Evolutionary conservation across 2,329 filamentous ascomycete genomes (phyloP), one percentile per base, ranked within the genome.

Genomic region (Apiospora koreana): DNA sequence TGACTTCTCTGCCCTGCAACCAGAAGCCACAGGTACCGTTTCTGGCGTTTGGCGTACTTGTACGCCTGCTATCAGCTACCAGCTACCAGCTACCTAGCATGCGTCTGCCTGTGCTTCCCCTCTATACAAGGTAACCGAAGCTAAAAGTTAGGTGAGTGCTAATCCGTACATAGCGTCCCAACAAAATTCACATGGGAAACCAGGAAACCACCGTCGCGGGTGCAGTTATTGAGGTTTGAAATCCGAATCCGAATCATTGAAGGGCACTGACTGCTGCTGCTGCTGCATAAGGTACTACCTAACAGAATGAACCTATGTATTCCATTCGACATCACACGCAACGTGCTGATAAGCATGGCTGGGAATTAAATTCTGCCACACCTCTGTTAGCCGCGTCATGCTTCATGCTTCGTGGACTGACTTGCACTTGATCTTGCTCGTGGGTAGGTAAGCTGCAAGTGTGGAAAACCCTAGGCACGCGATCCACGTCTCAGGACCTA

Each of bases 121-220:
- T 62, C 54, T 62, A 38, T 62, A 62, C 54, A 62, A 62, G 28
- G 28, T 58, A 35, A 12, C 54, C 31, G 21, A 12, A 12, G 54
- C 54, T 62, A 62, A 12, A 38, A n/a, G 28, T 62, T 62, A 62
- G 54, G 54, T n/a, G 31, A 62, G 31, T 38, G 54, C 54, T 23
- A 62, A n/a, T 8, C 9, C 4, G 18, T 66, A 38, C 4, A 9
- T 66, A 38, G 66, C 66, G 66, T 54, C 66, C 66, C 66, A 68
- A 68, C 66, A 68, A 68, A 48, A 48, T 68, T 68, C 66, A 68
- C 66, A 68, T 68, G 66, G 65, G 9, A 58, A 58, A 58, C 50
- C 48, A 28, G 23, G 14, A 3, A 58, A 58, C 50, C 48, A 28
- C 48, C 10, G 28, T 58, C n/a, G 28, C 50, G 50, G 50, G 28